Evolutionary conservation across 805 yeast species (phyloP), one percentile per base, ranked within the genome.

Genomic region (Myxozyma geophila): DNA sequence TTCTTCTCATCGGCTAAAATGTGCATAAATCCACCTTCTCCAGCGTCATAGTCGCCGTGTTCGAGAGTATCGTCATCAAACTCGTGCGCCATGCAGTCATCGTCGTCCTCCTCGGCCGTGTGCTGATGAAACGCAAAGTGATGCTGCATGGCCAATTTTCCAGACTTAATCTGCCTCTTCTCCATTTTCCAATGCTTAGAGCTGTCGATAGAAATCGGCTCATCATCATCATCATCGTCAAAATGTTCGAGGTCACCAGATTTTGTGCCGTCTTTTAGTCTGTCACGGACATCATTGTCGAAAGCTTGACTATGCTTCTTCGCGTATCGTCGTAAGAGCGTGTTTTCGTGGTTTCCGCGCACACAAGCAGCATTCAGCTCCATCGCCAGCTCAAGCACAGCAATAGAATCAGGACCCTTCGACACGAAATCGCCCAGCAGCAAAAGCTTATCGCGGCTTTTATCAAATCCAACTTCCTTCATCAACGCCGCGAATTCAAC

Each of bases 281-380:
- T 51, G 21, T 68, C 67, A n/a, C 66, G 66, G 33, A 68, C 47
- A 70, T 70, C 60, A 43, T 66, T 66, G 49, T 66, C 69, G 33
- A 66, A 66, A 17, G 41, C 36, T 51, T 85, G 75, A 33, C 83
- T 82, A 74, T 85, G 92, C 70, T 78, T 81, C 63, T 76, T 83
- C 28, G 87, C 84, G 72, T 90, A 90, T 71, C 86, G 77, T 59
- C 85, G 81, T 68, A 92, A 72, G 10, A 88, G 82, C 64, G 85
- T 86, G 65, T 87, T 80, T 75, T 92, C 98, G 75, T 93, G 97
- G 77, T 92, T 92, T 0, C 98, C 98, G 63, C 95, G 77, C 1
- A 92, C 85, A 73, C 96, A 92, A 59, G 84, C 85, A 15, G 89
- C 82, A 15, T 83, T 77, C 68, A 85, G 73, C 23, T 83, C 78